Conservation (phyloP, 2,329 filamentous ascomycete species). For the Aspergillus sp. region DNA sequence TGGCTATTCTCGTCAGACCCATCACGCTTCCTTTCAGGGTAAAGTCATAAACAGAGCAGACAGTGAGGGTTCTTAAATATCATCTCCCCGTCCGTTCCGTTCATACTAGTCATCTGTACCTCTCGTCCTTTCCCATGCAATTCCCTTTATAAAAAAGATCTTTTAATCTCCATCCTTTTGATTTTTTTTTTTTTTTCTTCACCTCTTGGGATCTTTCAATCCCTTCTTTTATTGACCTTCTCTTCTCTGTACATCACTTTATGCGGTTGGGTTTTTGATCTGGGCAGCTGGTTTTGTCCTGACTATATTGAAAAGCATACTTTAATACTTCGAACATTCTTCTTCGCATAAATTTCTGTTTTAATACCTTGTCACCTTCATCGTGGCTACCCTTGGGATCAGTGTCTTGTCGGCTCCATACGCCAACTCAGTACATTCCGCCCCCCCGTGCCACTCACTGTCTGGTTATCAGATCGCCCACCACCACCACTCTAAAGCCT, state of each 20-base stretch:
- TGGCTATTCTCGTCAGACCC: conserved; percentile 40
- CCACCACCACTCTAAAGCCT: conserved; percentile 17
- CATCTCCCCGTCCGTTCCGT: conserved; percentile 3
- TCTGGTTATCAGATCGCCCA: conserved; percentile 16
- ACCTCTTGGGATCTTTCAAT: conserved; percentile 5
- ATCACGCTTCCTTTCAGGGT: conserved; percentile 30
- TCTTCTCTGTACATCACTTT: conserved; percentile 4
- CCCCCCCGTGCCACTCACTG: conserved; percentile 25
- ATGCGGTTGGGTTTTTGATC: conserved; percentile 1
- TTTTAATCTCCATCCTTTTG: background rate
- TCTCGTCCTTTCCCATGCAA: no score
- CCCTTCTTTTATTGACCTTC: conserved; percentile 6
- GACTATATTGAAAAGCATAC: background rate
- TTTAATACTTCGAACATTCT: conserved; percentile 1
- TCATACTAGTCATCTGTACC: no score
- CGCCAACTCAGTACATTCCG: conserved; percentile 22
- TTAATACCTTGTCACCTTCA: conserved; percentile 16
- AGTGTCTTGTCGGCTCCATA: conserved; percentile 29
- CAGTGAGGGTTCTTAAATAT: background rate
- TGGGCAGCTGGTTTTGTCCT: conserved; percentile 6
- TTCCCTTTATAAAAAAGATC: no score
- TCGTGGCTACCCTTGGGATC: conserved; percentile 35
- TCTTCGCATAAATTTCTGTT: no score
- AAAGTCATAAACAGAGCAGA: background rate
- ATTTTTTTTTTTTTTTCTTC: conserved; percentile 2